Conservation (phyloP, 169 alveolate genomes). For the Plasmodium coatneyi region DNA sequence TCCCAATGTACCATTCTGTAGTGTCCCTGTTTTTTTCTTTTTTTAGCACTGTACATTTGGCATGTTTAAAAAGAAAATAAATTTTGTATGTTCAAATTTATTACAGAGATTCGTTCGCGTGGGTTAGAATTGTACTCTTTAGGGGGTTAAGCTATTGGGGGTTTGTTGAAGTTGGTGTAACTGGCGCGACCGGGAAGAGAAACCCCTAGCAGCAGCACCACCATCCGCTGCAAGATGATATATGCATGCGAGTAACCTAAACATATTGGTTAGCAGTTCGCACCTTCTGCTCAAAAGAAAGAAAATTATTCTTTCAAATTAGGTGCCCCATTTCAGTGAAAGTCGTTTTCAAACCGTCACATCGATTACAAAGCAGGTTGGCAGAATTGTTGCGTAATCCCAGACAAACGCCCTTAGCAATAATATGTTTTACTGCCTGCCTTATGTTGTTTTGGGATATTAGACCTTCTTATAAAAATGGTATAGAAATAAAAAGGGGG, state of each 20-base stretch:
- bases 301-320: background rate
- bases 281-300: background rate
- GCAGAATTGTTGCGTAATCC: background rate
- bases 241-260: background rate
- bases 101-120: background rate
- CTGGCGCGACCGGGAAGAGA: background rate
- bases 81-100: background rate
- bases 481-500: background rate
- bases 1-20: background rate
- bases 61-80: background rate
- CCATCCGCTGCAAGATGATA: background rate
- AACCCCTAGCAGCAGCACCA: background rate
- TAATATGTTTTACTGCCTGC: background rate
- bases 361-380: background rate
- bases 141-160: background rate
- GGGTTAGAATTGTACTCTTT: background rate
- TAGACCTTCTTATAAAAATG: background rate
- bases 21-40: background rate
- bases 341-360: background rate
- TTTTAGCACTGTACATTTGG: background rate
- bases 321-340: background rate
- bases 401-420: background rate
- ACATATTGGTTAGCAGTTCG: background rate
- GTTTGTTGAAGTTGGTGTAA: conserved; percentile 1
- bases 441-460: background rate